Evolutionary conservation across 2,329 filamentous ascomycete species (phyloP).

Genomic region (Huntiella abstrusa): DNA sequence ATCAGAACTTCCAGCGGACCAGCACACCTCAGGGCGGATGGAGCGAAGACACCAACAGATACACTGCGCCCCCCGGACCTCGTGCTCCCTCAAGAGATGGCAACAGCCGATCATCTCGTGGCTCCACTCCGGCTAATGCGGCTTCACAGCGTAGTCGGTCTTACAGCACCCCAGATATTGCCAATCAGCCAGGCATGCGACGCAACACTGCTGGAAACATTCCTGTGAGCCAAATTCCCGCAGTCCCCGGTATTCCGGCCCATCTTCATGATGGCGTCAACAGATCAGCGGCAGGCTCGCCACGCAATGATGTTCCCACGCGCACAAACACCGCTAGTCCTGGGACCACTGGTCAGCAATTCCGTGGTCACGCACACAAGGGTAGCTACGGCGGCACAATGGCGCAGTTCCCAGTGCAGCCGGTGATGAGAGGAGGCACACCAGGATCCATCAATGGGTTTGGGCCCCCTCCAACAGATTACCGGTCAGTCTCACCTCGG

Average conservation of each 20-base stretch:
- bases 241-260: slow-evolving; percentile 57
- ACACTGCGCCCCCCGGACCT: slow-evolving; percentile 74
- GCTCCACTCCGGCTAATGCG: slow-evolving; percentile 47
- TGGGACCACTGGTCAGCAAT: slow-evolving; percentile 42
- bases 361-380: slow-evolving; percentile 25
- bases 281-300: slow-evolving; percentile 67
- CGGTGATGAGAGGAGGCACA: slow-evolving; percentile 31
- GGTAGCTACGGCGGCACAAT: slow-evolving; percentile 32
- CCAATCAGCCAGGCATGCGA: slow-evolving; percentile 44
- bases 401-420: slow-evolving; percentile 37
- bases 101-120: slow-evolving; percentile 31
- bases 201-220: slow-evolving; percentile 28
- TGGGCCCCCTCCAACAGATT: slow-evolving; percentile 18
- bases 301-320: slow-evolving; percentile 46
- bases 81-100: slow-evolving; percentile 65
- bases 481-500: slow-evolving; percentile 29
- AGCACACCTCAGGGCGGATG: slow-evolving; percentile 48
- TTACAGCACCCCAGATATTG: slow-evolving; percentile 85
- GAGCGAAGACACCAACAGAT: slow-evolving; percentile 52
- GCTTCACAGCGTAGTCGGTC: slow-evolving; percentile 68
- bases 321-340: slow-evolving; percentile 55
- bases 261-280: slow-evolving; percentile 51
- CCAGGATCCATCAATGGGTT: slow-evolving; percentile 19
- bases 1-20: slow-evolving; percentile 52
- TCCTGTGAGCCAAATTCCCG: slow-evolving; percentile 40